Base-by-base conservation (phyloP, 352 stramenopile species). In the Pythium pyrilobum region DNA sequence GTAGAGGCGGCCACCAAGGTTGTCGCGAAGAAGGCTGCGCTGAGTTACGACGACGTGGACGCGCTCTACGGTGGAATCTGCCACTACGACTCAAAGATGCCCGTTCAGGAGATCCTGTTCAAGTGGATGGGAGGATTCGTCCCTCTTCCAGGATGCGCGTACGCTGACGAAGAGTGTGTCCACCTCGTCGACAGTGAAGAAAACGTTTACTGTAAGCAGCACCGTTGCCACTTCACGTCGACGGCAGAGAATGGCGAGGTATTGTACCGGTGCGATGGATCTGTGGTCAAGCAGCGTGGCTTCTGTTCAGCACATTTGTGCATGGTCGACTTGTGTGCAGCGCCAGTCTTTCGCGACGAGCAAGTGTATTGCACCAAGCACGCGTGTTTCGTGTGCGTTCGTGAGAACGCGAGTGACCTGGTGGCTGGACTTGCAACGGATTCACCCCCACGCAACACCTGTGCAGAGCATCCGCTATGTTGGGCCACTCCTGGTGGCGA, bases 301-400 rank as follows among this genome's bases (percentile, higher is more conserved):
- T 86, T 72, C 53, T 88, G 74, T 24, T 15, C 43, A 3, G n/a
- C 13, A 0, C 77, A 88, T 43, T 56, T 85, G 51, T 88, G 77
- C 15, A 47, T 27, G 8, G 39, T 40, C 5, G 36, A 56, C 16
- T 45, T 57, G 16, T 59, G 51, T n/a, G 15, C 11, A 18, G 51
- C 51, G 5, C 51, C 61, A 20, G 49, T 67, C 23, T 44, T 75
- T 13, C 32, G 52, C 11, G 55, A 71, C 5, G 6, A n/a, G 7
- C 64, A 85, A 36, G 28, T 33, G 15, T 85, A 70, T 50, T 90
- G 80, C 25, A 45, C 51, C 9, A 51, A 75, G 8, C 80, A 90
- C 41, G 62, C 64, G 8, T 90, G 80, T 24, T 87, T 83, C 36
- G 56, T 88, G 15, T 90, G 80, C 29, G 44, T 86, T 5, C 45